These are phyloP conservation scores for Mangifera indica DNA, from an alignment of 345 rosid species.

Conservation along the genomic window DNA sequence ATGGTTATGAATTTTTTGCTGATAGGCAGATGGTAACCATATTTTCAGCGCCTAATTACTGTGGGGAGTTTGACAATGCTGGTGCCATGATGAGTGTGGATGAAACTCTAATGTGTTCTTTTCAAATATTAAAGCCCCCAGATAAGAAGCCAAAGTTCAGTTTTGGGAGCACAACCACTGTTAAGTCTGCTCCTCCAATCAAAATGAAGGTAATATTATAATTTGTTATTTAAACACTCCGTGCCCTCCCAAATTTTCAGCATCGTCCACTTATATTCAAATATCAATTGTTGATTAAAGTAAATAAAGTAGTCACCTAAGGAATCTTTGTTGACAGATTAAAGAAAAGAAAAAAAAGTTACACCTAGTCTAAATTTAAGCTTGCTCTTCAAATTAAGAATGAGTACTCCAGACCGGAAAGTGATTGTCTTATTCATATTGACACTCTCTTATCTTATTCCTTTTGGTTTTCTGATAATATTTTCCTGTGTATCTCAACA, in stretches of 20 bases:
- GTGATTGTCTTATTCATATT: background rate
- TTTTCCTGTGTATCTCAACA: background rate
- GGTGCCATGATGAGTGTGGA: conserved; percentile 91
- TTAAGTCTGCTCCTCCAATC: conserved; percentile 39
- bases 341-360: no score
- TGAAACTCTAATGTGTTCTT: conserved; percentile 66
- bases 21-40: conserved; percentile 69
- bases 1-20: conserved; percentile 86
- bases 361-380: background rate
- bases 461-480: background rate
- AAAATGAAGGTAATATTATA: conserved; percentile 53
- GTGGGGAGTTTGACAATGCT: conserved; percentile 84
- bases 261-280: background rate
- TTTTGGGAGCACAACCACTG: conserved; percentile 51
- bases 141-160: conserved; percentile 55
- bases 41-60: conserved; percentile 87
- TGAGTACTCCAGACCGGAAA: background rate
- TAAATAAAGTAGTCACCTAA: background rate
- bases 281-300: background rate
- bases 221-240: background rate
- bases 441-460: background rate
- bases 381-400: background rate
- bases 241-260: background rate
- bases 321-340: background rate
- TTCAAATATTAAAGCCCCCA: conserved; percentile 73